These are phyloP conservation scores for Cryptosporidium sp. DNA, from an alignment of 169 alveolate genomes.

Conservation along the genomic window DNA sequence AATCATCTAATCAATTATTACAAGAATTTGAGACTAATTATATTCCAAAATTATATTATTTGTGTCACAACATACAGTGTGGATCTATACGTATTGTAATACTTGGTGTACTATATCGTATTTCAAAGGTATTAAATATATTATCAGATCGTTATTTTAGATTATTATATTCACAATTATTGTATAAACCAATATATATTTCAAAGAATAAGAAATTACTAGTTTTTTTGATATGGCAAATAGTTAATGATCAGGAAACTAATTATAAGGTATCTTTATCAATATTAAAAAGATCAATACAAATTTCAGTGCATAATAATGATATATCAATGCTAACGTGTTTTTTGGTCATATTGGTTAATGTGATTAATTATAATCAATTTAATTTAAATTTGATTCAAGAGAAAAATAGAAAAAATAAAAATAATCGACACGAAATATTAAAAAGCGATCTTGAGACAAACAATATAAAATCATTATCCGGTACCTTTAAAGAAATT, in stretches of 20 bases:
- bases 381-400: background rate
- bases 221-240: conserved; percentile 34
- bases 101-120: conserved; percentile 41
- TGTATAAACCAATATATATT: conserved; percentile 46
- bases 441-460: background rate
- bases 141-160: conserved; percentile 46
- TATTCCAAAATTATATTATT: conserved; percentile 60
- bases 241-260: conserved; percentile 28
- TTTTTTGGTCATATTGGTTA: conserved; percentile 43
- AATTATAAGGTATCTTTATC: conserved; percentile 26
- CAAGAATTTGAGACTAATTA: conserved; percentile 45
- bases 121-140: conserved; percentile 43
- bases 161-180: conserved; percentile 55
- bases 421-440: background rate
- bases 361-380: conserved; percentile 10
- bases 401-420: background rate
- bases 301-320: conserved; percentile 36
- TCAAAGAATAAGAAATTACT: conserved; percentile 48
- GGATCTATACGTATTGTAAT: conserved; percentile 66
- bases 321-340: conserved; percentile 45
- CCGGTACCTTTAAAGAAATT: background rate
- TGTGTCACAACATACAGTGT: conserved; percentile 62
- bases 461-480: conserved; percentile 10
- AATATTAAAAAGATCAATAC: conserved; percentile 51
- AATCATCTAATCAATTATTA: conserved; percentile 13